Evolutionary conservation across 805 yeast genomes (phyloP), one percentile per base, ranked within the genome.

Genomic region (Starmerella bacillaris): DNA sequence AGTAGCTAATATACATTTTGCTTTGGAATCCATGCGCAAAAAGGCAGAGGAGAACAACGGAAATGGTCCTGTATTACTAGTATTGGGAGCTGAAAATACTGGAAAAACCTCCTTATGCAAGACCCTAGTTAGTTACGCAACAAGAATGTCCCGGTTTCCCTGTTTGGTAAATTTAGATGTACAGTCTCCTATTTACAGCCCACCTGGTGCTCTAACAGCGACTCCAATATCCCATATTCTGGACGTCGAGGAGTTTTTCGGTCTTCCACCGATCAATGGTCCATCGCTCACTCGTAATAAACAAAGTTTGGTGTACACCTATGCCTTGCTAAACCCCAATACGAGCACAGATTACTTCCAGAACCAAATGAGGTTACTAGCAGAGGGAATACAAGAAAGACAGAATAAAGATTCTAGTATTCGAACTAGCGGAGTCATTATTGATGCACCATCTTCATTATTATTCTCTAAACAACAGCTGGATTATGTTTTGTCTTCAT

Each of bases 181-280:
- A 2, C 52, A 55, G 18, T 70, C 67, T 20, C 79, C 83, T 3
- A 74, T 72, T 1, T 73, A 74, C 44, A 58, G 78, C 1, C 62
- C 78, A 7, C 95, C 95, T 0, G 95, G 98, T 1, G 69, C 82
- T 3, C 41, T 89, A 4, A 65, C 83, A 0, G 94, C 94, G 0
- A 74, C 92, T 0, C 78, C 92, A 0, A 64, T 84, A 11, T 72
- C 83, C 29, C 94, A 80, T 49, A 59, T 72, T 27, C 60, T 84
- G 24, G 94, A 89, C 48, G 69, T 78, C 15, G 86, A 79, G 47
- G 66, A 69, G 16, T 67, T 68, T 2, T 77, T 92, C 61, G 94
- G 92, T 41, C 79, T 80, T 32, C 71, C 79, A 1, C 72, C 84
- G 1, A 60, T 65, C 40, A 72, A 76, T 42, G 59, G 63, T 1